phyloP scores from a whole-genome alignment of 1,284 basidiomycete genomes.

The Cryptococcus deneoformans region DNA sequence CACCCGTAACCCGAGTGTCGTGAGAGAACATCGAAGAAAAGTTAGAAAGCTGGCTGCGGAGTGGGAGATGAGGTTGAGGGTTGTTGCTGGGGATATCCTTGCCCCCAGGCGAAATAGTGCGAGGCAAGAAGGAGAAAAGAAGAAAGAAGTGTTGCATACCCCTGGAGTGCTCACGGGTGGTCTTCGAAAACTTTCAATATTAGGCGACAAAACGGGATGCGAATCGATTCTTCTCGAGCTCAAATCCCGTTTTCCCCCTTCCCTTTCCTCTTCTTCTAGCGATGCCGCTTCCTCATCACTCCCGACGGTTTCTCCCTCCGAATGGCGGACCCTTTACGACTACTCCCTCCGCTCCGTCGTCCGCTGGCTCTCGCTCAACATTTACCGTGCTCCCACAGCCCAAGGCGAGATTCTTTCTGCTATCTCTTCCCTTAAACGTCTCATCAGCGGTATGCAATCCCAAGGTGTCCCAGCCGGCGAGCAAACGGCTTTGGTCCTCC shows the following conservation, averaged over 20 bases:
- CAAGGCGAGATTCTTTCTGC: constrained; percentile 9
- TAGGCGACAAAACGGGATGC: constrained; percentile 14
- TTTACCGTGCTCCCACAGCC: constrained; percentile 4
- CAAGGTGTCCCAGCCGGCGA: constrained; percentile 4
- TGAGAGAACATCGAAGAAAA: background rate
- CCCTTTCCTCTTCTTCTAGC: background rate
- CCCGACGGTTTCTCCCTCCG: no score
- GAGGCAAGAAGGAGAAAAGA: no score
- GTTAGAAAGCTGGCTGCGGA: constrained; percentile 2
- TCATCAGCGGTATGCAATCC: constrained; percentile 11
- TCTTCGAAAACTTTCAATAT: constrained; percentile 9
- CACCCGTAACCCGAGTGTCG: background rate
- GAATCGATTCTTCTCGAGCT: constrained; percentile 14
- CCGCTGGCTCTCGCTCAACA: constrained; percentile 10
- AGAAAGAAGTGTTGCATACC: no score
- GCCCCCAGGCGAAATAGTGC: background rate
- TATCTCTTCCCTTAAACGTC: constrained; percentile 1
- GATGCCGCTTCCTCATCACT: no score
- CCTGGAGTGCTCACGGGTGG: constrained; percentile 1
- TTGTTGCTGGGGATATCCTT: constrained; percentile 12
- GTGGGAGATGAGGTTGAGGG: constrained; percentile 13
- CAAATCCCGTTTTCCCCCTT: constrained; percentile 2
- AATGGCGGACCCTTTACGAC: constrained; percentile 4
- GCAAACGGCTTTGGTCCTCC: constrained; percentile 8
- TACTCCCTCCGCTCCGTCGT: constrained; percentile 7